Base-by-base conservation (phyloP, 208 protist genomes). In the Vickermania spadyakhi region DNA sequence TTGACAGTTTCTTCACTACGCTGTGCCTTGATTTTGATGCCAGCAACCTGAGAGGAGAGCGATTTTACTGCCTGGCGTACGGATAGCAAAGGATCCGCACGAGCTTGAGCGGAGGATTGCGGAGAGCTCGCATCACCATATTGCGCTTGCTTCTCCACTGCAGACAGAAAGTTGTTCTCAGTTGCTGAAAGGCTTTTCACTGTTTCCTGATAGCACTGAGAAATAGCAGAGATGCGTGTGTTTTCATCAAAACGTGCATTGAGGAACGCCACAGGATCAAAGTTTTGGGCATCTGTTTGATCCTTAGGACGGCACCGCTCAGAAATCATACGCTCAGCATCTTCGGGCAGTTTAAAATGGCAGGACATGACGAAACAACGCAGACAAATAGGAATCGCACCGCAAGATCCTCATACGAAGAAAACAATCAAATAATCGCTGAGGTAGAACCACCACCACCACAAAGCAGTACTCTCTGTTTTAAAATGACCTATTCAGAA, bases 1-100 rank as follows among this genome's bases (percentile, higher is more conserved):
- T 89, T 84, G 50, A 98, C 90, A 23, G 96, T 97, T 50, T 91
- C 79, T 71, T 98, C 95, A 58, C 84, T 96, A 62, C 97, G 77
- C 18, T 82, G 84, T 2, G 94, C 93, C 64, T 95, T 96, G 0
- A 62, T 50, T 53, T 93, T 91, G 62, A 98, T 98, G 31, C 95
- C 87, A 1, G 75, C 71, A 22, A 98, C 93, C 26, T 86, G 89
- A 18, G 68, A 68, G 57, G 97, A 93, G 5, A 98, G 75, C 50
- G 87, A 78, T 25, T 71, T 70, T 11, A 98, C 95, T 2, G 92
- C 83, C 28, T 65, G 63, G 69, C 93, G 90, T 4, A 93, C 85
- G 52, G 84, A 77, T 23, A 72, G 76, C 3, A 98, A 71, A 45
- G 36, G 36, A 18, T 45, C 18, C 36, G 36, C 36, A n/a, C 36